Conservation (phyloP, 306 rosid genomes). For the Prunus mongolica region DNA sequence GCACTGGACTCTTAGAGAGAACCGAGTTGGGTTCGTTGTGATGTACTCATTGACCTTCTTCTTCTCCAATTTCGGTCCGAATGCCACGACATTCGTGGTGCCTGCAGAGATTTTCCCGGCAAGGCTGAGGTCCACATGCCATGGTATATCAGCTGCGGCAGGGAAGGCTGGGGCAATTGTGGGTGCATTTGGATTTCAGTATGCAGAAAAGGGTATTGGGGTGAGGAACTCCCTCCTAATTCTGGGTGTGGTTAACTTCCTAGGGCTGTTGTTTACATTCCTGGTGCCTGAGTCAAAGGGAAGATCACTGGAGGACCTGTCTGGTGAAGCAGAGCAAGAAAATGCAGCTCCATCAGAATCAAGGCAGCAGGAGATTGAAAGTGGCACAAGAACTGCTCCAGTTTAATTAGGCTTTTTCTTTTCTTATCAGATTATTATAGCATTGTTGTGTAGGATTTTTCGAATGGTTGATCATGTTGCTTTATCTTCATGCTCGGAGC, state of each 20-base stretch:
- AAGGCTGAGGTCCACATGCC: conserved; percentile 79
- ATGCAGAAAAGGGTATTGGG: conserved; percentile 52
- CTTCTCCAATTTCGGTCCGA: conserved; percentile 88
- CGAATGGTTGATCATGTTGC: neutral
- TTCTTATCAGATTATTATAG: neutral
- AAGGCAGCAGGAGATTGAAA: conserved; percentile 14
- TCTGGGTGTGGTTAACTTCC: conserved; percentile 54
- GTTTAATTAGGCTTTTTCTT: conserved; percentile 1
- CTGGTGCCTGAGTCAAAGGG: conserved; percentile 91
- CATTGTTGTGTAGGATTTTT: neutral
- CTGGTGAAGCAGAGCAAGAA: conserved; percentile 66
- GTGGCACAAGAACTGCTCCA: conserved; percentile 21
- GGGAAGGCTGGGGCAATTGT: conserved; percentile 94
- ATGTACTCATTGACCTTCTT: conserved; percentile 85
- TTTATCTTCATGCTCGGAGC: neutral
- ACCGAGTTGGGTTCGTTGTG: conserved; percentile 71
- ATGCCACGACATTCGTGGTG: conserved; percentile 78
- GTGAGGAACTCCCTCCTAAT: conserved; percentile 49
- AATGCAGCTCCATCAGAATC: conserved; percentile 15
- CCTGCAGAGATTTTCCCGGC: conserved; percentile 92
- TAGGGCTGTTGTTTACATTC: conserved; percentile 61
- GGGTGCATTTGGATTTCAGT: conserved; percentile 77
- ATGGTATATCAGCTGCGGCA: conserved; percentile 82
- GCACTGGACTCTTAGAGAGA: conserved; percentile 62
- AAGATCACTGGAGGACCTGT: conserved; percentile 70